Percentiles rank a stretch among this genome's conserved stretches.
phyloP scores from a whole-genome alignment of 345 rosid genomes.

The Bruguiera parviflora region DNA sequence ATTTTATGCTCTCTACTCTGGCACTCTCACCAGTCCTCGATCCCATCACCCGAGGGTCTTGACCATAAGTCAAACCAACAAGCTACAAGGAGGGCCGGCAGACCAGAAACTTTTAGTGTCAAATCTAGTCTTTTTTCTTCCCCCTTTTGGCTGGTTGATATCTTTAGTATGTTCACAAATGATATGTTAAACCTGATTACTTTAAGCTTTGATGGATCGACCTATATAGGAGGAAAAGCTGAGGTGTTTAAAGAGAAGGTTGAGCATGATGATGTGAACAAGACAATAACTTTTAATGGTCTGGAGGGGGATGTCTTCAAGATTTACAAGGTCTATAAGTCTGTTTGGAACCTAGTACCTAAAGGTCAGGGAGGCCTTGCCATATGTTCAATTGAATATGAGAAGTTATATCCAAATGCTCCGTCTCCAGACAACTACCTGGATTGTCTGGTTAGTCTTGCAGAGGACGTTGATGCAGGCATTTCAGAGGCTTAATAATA shows the following conservation, averaged over 20 bases:
- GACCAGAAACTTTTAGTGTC: no score
- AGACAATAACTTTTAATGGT: background rate
- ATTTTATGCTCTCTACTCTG: no score
- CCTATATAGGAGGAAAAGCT: slow-evolving; percentile 2
- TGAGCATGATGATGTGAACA: background rate
- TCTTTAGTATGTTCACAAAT: no score
- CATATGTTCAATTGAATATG: slow-evolving; percentile 20
- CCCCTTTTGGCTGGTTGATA: no score
- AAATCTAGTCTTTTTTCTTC: no score
- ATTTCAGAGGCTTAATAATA: background rate
- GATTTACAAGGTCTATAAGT: background rate
- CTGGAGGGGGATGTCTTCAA: slow-evolving; percentile 9
- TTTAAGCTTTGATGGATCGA: no score
- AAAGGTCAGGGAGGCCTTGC: slow-evolving; percentile 7
- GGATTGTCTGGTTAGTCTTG: slow-evolving; percentile 3
- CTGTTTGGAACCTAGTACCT: background rate
- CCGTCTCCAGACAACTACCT: slow-evolving; percentile 23
- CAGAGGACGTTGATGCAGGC: slow-evolving; percentile 18
- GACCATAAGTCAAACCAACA: no score
- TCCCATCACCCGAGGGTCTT: no score
- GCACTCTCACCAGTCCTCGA: no score
- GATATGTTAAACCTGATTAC: no score
- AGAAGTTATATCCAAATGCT: slow-evolving; percentile 18
- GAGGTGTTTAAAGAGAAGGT: slow-evolving; percentile 5
- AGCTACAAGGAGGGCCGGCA: no score